These are phyloP conservation scores for Farysia itapuensis DNA, from an alignment of 1,284 basidiomycete species.

Conservation along the genomic window DNA sequence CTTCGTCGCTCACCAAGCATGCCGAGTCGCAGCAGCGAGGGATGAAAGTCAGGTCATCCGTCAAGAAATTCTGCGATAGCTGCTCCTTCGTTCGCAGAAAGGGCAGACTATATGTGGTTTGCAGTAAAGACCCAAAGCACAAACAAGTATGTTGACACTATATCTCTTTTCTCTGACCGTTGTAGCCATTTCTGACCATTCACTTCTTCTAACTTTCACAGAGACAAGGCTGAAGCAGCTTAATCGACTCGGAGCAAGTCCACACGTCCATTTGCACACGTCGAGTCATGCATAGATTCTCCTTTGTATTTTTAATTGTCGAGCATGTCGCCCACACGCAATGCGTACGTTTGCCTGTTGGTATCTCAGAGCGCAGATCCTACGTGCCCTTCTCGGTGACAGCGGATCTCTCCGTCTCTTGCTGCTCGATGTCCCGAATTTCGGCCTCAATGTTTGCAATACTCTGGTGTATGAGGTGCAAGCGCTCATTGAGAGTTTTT, in stretches of 20 bases:
- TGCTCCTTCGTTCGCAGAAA: conserved; percentile 67
- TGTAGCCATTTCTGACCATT: too few species aligned
- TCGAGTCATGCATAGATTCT: too few species aligned
- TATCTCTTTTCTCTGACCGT: too few species aligned
- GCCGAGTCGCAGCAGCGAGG: conserved; percentile 67
- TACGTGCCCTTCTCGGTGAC: too few species aligned
- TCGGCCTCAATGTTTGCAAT: conserved; percentile 26
- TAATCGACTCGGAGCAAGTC: too few species aligned
- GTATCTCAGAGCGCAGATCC: too few species aligned
- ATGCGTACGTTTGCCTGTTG: too few species aligned
- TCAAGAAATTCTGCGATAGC: conserved; percentile 68
- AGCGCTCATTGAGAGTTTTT: conserved; percentile 16
- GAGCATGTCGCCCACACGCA: too few species aligned
- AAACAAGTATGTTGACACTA: conserved; percentile 88
- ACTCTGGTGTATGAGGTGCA: conserved; percentile 21
- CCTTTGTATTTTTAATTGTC: too few species aligned
- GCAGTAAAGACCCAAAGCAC: conserved; percentile 92
- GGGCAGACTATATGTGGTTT: conserved; percentile 88
- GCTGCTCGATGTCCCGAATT: conserved; percentile 23
- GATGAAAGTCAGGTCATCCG: conserved; percentile 94
- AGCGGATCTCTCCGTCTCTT: neutral
- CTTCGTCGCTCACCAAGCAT: too few species aligned
- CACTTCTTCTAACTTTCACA: too few species aligned
- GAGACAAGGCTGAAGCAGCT: neutral
- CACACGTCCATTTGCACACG: too few species aligned